Conservation (phyloP, 2,329 filamentous ascomycete genomes). For the Beauveria scarabaeidicola region DNA sequence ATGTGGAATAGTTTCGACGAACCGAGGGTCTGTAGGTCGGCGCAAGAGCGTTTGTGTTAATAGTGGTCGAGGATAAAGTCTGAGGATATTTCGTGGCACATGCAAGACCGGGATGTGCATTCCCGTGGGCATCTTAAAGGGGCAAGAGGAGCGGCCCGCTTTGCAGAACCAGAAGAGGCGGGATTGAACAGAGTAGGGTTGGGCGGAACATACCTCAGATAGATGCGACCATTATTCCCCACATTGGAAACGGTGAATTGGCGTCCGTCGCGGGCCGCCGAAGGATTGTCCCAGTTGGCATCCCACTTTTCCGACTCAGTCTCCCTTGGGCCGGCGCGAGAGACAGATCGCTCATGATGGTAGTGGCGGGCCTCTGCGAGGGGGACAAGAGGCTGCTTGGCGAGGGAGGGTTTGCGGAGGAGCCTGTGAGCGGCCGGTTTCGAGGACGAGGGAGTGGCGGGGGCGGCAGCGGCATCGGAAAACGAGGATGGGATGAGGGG, state of each 20-base stretch:
- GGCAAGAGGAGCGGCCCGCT: neutral
- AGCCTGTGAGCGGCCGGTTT: neutral
- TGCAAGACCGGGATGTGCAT: neutral
- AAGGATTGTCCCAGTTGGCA: slow-evolving; percentile 50
- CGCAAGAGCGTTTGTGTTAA: neutral
- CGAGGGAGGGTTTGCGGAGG: slow-evolving; percentile 13
- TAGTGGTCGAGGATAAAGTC: slow-evolving; percentile 13
- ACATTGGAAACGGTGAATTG: slow-evolving; percentile 77
- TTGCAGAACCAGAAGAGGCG: neutral
- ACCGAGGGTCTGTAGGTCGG: slow-evolving; percentile 44
- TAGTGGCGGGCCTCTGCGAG: slow-evolving; percentile 38
- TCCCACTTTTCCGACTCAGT: slow-evolving; percentile 48
- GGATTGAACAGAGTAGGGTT: neutral
- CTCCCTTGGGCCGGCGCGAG: slow-evolving; percentile 38
- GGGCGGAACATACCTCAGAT: slow-evolving; percentile 56
- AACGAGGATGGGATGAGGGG: neutral
- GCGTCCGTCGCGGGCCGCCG: slow-evolving; percentile 55
- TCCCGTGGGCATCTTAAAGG: neutral
- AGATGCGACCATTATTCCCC: slow-evolving; percentile 75
- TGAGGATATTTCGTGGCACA: neutral
- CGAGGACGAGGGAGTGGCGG: neutral
- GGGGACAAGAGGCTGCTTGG: slow-evolving; percentile 33
- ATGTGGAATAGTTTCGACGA: slow-evolving; percentile 44
- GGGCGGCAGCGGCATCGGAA: neutral
- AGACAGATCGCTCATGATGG: slow-evolving; percentile 27